phyloP scores from a whole-genome alignment of 768 basidiomycete species.

The Roridomyces roridus region DNA sequence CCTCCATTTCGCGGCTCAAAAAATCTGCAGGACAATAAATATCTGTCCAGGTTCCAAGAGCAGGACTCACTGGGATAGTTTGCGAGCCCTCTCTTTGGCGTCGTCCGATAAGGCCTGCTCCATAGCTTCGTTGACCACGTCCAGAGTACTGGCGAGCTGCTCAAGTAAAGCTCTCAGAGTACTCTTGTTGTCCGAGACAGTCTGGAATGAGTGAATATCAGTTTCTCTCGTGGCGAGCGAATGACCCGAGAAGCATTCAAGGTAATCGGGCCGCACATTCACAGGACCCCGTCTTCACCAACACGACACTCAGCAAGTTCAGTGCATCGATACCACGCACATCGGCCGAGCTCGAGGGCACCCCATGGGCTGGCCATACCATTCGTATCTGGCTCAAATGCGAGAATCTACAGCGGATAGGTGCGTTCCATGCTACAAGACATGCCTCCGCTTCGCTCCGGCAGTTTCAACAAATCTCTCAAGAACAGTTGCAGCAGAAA shows the following conservation, averaged over 20 bases:
- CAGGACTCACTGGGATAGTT: neutral
- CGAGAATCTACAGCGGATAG: slow-evolving; percentile 22
- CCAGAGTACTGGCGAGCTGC: neutral
- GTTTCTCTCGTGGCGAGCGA: slow-evolving; percentile 10
- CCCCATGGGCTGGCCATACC: slow-evolving; percentile 1
- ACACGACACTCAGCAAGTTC: too few relatives aligned
- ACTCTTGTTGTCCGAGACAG: neutral
- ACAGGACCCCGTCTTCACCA: slow-evolving; percentile 21
- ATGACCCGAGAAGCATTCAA: too few relatives aligned
- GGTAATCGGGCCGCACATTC: slow-evolving; percentile 10
- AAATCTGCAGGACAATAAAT: neutral
- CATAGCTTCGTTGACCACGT: neutral
- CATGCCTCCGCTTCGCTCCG: too few relatives aligned
- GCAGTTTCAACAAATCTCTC: too few relatives aligned
- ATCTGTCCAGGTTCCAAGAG: neutral
- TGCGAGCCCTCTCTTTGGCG: neutral
- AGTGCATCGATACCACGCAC: slow-evolving; percentile 11
- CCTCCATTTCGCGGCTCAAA: neutral
- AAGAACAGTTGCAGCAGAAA: too few relatives aligned
- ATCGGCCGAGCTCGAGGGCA: slow-evolving; percentile 5
- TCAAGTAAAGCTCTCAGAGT: neutral
- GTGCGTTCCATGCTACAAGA: too few relatives aligned
- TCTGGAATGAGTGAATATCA: slow-evolving; percentile 2
- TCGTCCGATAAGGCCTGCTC: neutral
- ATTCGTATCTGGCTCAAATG: slow-evolving; percentile 20